A percentile compares a stretch with the other conserved stretches of the same genome.
phyloP scores from a whole-genome alignment of 1,284 basidiomycete genomes.

The Ceratobasidium papillatum region DNA sequence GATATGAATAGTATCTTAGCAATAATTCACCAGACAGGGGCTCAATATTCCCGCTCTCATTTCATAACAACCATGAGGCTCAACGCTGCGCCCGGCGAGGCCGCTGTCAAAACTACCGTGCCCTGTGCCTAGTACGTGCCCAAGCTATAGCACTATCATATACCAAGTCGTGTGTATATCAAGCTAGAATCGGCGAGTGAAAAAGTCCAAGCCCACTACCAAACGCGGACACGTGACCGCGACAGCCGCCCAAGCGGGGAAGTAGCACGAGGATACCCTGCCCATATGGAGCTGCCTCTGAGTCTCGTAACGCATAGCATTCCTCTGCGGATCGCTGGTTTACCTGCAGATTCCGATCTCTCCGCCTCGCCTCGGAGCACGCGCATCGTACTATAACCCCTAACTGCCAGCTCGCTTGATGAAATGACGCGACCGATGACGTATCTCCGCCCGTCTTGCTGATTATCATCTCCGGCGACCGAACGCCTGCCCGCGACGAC shows the following conservation, averaged over 20 bases:
- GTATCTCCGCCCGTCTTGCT: conserved; percentile 1
- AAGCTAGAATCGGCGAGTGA: not conserved
- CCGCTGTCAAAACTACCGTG: not conserved
- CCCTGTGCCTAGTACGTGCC: not conserved
- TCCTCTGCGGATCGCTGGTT: not conserved
- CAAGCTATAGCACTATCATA: not conserved
- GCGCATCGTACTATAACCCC: conserved; percentile 2
- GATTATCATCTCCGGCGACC: conserved; percentile 9
- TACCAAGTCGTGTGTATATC: not conserved
- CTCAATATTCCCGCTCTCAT: not conserved
- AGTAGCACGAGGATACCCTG: not conserved
- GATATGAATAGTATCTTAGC: not conserved
- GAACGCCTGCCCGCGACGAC: not conserved
- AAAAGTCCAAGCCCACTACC: not conserved
- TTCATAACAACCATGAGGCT: conserved; percentile 14
- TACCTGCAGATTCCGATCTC: not conserved
- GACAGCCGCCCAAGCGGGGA: not conserved
- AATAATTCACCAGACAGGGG: conserved; percentile 18
- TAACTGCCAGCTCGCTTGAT: not conserved
- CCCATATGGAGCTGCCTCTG: not conserved
- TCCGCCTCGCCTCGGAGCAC: not conserved
- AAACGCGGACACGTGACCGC: conserved; percentile 36
- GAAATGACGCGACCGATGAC: not conserved
- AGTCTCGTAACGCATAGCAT: not conserved
- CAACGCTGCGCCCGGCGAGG: not conserved